A percentile compares a stretch with the other conserved stretches of the same genome.
Conservation (phyloP, 306 rosid species). For the Carpinus viminea region DNA sequence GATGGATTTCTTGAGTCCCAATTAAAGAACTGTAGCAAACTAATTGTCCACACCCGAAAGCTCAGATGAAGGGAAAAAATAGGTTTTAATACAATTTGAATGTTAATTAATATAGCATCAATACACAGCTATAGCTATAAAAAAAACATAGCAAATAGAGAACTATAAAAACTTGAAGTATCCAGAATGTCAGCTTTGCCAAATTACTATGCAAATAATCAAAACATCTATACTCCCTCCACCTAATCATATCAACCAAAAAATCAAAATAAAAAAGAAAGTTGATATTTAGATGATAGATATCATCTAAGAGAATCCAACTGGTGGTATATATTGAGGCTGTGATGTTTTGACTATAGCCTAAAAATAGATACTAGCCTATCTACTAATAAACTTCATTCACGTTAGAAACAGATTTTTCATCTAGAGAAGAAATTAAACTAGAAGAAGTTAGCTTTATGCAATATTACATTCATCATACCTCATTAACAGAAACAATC, state of each 20-base stretch:
- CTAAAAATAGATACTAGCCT: neutral
- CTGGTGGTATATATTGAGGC: neutral
- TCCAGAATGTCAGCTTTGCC: conserved; percentile 89
- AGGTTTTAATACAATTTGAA: no score
- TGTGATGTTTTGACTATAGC: neutral
- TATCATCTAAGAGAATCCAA: neutral
- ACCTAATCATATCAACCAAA: conserved; percentile 45
- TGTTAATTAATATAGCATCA: no score
- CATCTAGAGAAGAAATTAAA: neutral
- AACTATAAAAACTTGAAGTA: conserved; percentile 66
- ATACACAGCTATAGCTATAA: no score
- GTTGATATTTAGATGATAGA: neutral
- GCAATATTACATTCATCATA: conserved; percentile 17
- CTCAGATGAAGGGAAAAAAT: no score
- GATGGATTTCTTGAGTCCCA: no score
- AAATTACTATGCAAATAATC: conserved; percentile 82
- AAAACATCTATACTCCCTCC: conserved; percentile 94
- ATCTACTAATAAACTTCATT: neutral
- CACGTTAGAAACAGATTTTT: neutral
- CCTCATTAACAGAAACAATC: conserved; percentile 74
- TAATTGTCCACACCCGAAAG: no score
- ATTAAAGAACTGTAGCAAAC: no score
- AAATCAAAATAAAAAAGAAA: conserved; percentile 18
- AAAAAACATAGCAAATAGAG: conserved; percentile 3
- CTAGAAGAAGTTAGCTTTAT: neutral